Conservation (phyloP, 345 rosid species). For the Laguncularia racemosa region DNA sequence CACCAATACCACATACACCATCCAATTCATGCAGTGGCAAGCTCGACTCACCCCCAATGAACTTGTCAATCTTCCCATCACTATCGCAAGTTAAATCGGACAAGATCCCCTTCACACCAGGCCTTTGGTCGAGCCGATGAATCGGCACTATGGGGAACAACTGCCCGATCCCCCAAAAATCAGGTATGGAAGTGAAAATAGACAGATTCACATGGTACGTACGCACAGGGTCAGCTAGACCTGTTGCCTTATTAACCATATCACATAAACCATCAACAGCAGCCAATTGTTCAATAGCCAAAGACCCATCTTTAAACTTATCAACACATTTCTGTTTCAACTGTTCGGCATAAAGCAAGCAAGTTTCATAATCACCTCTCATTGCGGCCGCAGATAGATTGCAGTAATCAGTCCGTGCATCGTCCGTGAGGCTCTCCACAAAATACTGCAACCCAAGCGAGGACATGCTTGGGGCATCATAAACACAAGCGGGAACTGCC, state of each 20-base stretch:
- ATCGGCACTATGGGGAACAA: slow-evolving; percentile 87
- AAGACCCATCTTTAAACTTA: slow-evolving; percentile 66
- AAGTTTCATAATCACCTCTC: slow-evolving; percentile 60
- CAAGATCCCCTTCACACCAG: slow-evolving; percentile 56
- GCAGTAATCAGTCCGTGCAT: slow-evolving; percentile 48
- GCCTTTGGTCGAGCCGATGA: slow-evolving; percentile 71
- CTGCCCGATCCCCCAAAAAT: slow-evolving; percentile 95
- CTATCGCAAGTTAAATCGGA: slow-evolving; percentile 94
- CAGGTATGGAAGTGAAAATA: slow-evolving; percentile 90
- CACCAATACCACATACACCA: slow-evolving; percentile 24
- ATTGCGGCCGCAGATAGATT: slow-evolving; percentile 44
- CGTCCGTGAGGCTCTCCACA: slow-evolving; percentile 51
- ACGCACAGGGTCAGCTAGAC: slow-evolving; percentile 41
- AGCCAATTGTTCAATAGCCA: slow-evolving; percentile 76
- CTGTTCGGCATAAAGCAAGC: slow-evolving; percentile 62
- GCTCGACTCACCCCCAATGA: slow-evolving; percentile 82
- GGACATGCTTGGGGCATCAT: slow-evolving; percentile 19
- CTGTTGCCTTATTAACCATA: slow-evolving; percentile 44
- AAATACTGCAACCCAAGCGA: slow-evolving; percentile 42
- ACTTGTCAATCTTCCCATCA: slow-evolving; percentile 82
- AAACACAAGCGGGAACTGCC: slow-evolving; percentile 42
- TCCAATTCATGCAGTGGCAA: slow-evolving; percentile 85
- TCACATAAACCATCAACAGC: slow-evolving; percentile 86
- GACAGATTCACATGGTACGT: slow-evolving; percentile 86
- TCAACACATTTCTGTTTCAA: slow-evolving; percentile 81